A percentile compares a stretch with the other conserved stretches of the same genome.
phyloP scores from a whole-genome alignment of 257 asterid genomes.

The Anisodus acutangulus region DNA sequence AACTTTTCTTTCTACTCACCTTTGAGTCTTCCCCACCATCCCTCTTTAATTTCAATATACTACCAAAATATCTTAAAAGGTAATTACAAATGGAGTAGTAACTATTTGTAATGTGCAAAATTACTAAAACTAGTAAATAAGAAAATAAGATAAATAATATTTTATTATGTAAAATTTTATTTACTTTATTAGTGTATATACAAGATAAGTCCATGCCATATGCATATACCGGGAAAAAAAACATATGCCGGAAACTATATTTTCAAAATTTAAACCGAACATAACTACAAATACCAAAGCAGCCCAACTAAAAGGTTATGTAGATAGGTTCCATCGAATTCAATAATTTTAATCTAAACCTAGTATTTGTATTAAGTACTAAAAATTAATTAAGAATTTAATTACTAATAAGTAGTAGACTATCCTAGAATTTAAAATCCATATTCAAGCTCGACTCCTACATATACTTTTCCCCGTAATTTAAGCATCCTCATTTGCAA shows the following conservation, averaged over 20 bases:
- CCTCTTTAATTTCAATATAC: background rate
- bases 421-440: background rate
- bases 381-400: background rate
- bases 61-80: background rate
- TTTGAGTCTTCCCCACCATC: background rate
- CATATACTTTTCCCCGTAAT: no score
- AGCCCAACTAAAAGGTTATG: background rate
- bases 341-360: background rate
- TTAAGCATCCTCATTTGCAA: no score
- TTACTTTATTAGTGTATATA: background rate
- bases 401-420: background rate
- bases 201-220: no score
- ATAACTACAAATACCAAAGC: background rate
- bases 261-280: background rate
- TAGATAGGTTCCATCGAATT: background rate
- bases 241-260: no score
- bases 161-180: background rate
- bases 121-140: background rate
- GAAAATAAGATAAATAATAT: background rate
- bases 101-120: background rate
- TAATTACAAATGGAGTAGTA: no score
- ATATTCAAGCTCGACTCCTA: background rate
- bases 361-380: no score
- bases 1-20: constrained; percentile 44
- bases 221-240: no score